phyloP scores from a whole-genome alignment of 2,329 filamentous ascomycete species.

The Curvularia spicifera region DNA sequence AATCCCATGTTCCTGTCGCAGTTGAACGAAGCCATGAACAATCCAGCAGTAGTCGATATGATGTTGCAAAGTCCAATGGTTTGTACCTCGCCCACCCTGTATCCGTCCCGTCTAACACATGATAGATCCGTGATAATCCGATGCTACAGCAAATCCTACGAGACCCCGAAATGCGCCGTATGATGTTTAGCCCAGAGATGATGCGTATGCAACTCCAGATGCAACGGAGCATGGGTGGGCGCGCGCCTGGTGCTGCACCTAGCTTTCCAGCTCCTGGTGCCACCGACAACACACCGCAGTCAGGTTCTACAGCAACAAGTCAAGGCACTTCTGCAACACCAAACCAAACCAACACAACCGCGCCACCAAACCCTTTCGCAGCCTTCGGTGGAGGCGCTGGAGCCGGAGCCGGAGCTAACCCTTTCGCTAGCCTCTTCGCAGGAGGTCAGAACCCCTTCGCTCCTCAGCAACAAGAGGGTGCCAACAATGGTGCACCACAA shows the following conservation, averaged over 20 bases:
- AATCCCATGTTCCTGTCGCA: constrained; percentile 85
- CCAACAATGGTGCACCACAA: constrained; percentile 29
- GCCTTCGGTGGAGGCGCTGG: constrained; percentile 48
- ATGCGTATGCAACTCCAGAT: constrained; percentile 83
- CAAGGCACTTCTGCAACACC: constrained; percentile 48
- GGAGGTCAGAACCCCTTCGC: constrained; percentile 46
- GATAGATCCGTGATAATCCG: constrained; percentile 79
- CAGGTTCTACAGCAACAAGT: constrained; percentile 25
- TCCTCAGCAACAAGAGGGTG: constrained; percentile 31
- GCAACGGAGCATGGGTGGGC: constrained; percentile 68
- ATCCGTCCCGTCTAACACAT: constrained; percentile 19
- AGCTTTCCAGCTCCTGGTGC: constrained; percentile 89
- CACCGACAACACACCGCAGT: constrained; percentile 77
- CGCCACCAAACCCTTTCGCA: constrained; percentile 57
- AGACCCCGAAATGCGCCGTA: constrained; percentile 84
- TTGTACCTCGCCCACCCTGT: not conserved
- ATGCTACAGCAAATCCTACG: constrained; percentile 86
- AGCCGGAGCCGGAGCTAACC: constrained; percentile 52
- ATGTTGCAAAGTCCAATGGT: constrained; percentile 65
- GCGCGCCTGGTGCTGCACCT: constrained; percentile 52
- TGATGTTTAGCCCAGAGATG: constrained; percentile 90
- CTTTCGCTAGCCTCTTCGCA: constrained; percentile 66
- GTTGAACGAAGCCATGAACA: constrained; percentile 94
- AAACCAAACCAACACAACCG: constrained; percentile 44
- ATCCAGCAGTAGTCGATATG: constrained; percentile 92